Base-by-base conservation (phyloP, 371 early-diverging fungal species). In the Actinomortierella wolfii region DNA sequence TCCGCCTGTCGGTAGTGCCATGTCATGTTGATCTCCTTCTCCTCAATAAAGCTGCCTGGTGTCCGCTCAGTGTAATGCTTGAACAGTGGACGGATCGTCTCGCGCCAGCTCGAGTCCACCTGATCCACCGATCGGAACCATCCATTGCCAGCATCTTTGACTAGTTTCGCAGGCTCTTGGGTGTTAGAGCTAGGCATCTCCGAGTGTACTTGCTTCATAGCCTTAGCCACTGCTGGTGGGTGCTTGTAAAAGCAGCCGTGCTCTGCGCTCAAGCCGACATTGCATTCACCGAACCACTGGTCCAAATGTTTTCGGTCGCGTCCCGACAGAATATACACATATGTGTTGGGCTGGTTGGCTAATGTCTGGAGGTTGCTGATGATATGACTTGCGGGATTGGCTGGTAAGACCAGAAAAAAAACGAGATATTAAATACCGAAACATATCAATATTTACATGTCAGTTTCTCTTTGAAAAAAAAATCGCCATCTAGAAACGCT, bases 1-100 rank as follows among this genome's bases (percentile, higher is more conserved):
- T 97, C 96, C 0, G 97, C 91, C 65, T 85, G 86, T 51, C 94
- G 88, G 68, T 93, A 96, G 73, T 96, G 94, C 97, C 98, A 97
- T 2, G 95, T 92, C 51, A 97, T 67, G 56, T 89, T 86, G 62
- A 90, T 86, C 67, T 95, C 95, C 80, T 94, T 95, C 64, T 92
- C 89, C 80, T 97, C 97, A 70, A 97, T 92, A 61, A 88, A 93
- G 6, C 94, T 91, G 6, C 97, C 97, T 6, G 94, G 95, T 14
- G 96, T 96, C 57, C 97, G 93, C 74, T 95, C 97, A 2, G 91
- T 89, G 77, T 97, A 97, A 69, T 94, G 94, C 67, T 93, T 88
- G 81, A 97, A 94, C 45, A 97, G 79, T 26, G 96, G 97, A 11
- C 87, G 83, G 57, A 97, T 94, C 13, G 94, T 91, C 29, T 92